Evolutionary conservation across 768 basidiomycete genomes (phyloP).

Genomic region (Mycena rebaudengoi): DNA sequence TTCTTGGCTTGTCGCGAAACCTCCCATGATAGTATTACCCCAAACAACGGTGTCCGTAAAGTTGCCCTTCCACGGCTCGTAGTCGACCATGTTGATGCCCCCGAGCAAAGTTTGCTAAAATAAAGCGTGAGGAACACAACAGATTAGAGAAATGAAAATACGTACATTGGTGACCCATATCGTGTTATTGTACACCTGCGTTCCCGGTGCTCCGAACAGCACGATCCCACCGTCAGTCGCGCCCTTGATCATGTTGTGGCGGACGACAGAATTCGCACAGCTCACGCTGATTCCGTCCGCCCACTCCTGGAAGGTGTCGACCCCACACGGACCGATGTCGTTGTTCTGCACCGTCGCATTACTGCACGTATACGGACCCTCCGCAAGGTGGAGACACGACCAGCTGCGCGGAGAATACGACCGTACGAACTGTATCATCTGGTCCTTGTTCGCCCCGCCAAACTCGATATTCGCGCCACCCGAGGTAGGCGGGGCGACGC

Average conservation of each 20-base stretch:
- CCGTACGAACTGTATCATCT: background rate
- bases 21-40: slow-evolving; percentile 74
- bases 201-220: slow-evolving; percentile 79
- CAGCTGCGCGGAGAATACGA: background rate
- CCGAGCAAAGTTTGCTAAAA: slow-evolving; percentile 77
- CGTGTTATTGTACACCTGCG: slow-evolving; percentile 77
- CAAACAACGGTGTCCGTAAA: slow-evolving; percentile 70
- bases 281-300: slow-evolving; percentile 84
- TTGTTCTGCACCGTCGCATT: slow-evolving; percentile 79
- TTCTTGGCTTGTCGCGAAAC: slow-evolving; percentile 62
- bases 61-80: slow-evolving; percentile 71
- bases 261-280: slow-evolving; percentile 67
- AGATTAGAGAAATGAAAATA: no score
- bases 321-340: slow-evolving; percentile 83
- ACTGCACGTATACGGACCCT: slow-evolving; percentile 57
- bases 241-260: slow-evolving; percentile 74
- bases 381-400: background rate
- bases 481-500: background rate
- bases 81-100: slow-evolving; percentile 83
- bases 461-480: background rate
- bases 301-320: slow-evolving; percentile 73
- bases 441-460: background rate
- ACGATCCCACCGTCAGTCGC: slow-evolving; percentile 87
- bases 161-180: slow-evolving; percentile 75
- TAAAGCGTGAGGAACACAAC: no score